Evolutionary conservation across 768 basidiomycete genomes (phyloP).

Genomic region (Termitomyces sp.): DNA sequence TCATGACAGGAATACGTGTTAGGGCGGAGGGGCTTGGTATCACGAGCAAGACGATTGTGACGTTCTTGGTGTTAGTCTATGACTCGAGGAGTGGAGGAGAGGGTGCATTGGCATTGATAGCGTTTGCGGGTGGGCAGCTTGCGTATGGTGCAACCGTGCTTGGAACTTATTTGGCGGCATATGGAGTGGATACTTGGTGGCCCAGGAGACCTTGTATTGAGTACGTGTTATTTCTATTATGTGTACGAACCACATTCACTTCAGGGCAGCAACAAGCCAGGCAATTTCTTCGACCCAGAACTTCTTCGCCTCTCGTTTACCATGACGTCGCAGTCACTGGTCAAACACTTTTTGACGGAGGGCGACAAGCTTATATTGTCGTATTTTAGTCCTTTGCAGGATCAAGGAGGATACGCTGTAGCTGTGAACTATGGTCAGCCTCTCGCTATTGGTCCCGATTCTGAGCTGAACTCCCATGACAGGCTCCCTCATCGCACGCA

Average conservation of each 20-base stretch:
- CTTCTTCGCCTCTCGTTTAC: conserved; percentile 64
- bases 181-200: conserved; percentile 29
- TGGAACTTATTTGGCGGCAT: conserved; percentile 44
- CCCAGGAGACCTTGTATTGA: conserved; percentile 19
- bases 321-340: conserved; percentile 82
- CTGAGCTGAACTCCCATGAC: neutral
- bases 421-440: conserved; percentile 90
- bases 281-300: conserved; percentile 26
- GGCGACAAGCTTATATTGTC: conserved; percentile 91
- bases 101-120: conserved; percentile 58
- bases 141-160: conserved; percentile 62
- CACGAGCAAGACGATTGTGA: conserved; percentile 63
- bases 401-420: conserved; percentile 94
- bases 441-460: neutral
- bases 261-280: conserved; percentile 7
- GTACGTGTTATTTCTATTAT: conserved; percentile 6
- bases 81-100: conserved; percentile 28
- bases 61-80: conserved; percentile 60
- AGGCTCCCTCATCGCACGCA: conserved; percentile 92
- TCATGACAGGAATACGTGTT: conserved; percentile 68
- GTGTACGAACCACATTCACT: neutral
- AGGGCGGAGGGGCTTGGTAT: conserved; percentile 85
- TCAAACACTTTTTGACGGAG: conserved; percentile 95
- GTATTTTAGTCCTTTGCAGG: conserved; percentile 72
- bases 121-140: conserved; percentile 84